Conservation (phyloP, 805 yeast genomes). For the Lipomyces kockii region DNA sequence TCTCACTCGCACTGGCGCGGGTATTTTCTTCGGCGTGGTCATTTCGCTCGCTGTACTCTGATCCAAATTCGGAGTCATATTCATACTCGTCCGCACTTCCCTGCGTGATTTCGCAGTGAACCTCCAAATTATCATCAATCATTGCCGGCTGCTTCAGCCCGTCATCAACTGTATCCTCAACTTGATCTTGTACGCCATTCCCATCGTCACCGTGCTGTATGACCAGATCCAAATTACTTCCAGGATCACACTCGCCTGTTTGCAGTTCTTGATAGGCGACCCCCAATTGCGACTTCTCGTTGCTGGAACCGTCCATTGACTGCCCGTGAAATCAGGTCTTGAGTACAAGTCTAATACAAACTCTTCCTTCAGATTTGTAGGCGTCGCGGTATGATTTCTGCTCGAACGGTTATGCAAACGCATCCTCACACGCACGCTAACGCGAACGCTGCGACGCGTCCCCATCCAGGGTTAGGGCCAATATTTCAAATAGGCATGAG, state of each 20-base stretch:
- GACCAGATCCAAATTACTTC: background rate
- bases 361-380: too few species aligned
- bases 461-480: too few species aligned
- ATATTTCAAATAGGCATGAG: too few species aligned
- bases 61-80: background rate
- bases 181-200: background rate
- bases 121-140: background rate
- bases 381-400: too few species aligned
- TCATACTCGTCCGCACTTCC: background rate
- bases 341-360: background rate
- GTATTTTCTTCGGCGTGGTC: background rate
- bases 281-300: background rate
- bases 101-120: background rate
- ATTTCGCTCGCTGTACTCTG: background rate
- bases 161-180: background rate
- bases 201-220: background rate
- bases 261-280: background rate
- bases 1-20: background rate
- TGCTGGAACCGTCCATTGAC: background rate
- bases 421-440: too few species aligned
- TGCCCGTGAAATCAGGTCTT: background rate
- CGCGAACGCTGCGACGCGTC: too few species aligned
- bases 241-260: background rate
- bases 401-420: too few species aligned
- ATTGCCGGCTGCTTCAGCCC: background rate